Conservation (phyloP, 208 protist species). For the Herpetomonas samuelpessoai region DNA sequence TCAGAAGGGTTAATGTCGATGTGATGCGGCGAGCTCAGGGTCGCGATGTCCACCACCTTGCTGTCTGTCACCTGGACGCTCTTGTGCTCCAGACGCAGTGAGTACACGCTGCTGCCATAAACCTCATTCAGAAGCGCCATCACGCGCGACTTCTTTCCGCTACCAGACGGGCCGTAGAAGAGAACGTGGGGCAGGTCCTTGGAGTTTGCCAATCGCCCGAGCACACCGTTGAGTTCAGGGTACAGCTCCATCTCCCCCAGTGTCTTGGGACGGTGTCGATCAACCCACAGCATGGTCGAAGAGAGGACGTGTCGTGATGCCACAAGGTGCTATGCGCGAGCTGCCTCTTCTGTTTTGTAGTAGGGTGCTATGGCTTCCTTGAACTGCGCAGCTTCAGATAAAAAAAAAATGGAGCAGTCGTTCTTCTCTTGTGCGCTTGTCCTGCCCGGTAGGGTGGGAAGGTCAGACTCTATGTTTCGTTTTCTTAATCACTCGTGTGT, state of each 20-base stretch:
- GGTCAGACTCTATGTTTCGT: too few species aligned
- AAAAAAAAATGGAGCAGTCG: too few species aligned
- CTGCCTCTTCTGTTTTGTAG: too few species aligned
- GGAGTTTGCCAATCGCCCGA: slow-evolving; percentile 83
- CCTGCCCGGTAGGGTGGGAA: too few species aligned
- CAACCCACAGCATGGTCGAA: slow-evolving; percentile 96
- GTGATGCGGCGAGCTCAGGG: slow-evolving; percentile 96
- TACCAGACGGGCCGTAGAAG: slow-evolving; percentile 96
- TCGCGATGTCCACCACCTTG: slow-evolving; percentile 97
- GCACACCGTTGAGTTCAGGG: slow-evolving; percentile 79
- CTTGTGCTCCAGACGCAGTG: slow-evolving; percentile 90
- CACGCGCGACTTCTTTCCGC: slow-evolving; percentile 96
- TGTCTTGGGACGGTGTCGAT: slow-evolving; percentile 98
- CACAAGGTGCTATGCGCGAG: too few species aligned
- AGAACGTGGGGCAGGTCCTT: slow-evolving; percentile 97
- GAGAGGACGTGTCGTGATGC: background rate
- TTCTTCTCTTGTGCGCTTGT: too few species aligned
- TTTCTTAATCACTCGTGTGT: too few species aligned
- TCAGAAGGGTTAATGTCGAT: slow-evolving; percentile 99
- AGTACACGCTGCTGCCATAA: slow-evolving; percentile 91
- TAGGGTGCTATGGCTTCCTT: too few species aligned
- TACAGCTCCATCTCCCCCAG: slow-evolving; percentile 96
- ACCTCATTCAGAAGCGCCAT: slow-evolving; percentile 94
- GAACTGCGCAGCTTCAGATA: too few species aligned
- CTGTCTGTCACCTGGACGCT: slow-evolving; percentile 85